Evolutionary conservation across 1,284 basidiomycete genomes (phyloP), one percentile per base, ranked within the genome.

Genomic region (Ceratobasidium papillatum): DNA sequence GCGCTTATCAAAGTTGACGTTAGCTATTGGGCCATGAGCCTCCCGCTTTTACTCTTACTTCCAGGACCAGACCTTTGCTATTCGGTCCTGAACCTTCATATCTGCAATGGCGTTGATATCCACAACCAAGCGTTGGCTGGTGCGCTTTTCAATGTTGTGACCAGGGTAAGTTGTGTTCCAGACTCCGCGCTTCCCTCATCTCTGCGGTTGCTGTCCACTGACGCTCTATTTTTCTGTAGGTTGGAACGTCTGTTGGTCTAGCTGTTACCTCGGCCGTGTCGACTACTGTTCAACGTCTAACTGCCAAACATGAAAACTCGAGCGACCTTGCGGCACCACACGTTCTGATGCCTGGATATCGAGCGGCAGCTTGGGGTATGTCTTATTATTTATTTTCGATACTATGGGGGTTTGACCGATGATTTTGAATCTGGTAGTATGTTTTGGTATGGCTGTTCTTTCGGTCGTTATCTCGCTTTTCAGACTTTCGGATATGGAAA

Each of bases 91-190:
- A 76, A 75, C 51, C 34, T 76, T 30, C 74, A 71, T 30, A 75
- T 76, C 43, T 74, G 74, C 63, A 76, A 76, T 32, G 69, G 65
- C 11, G 75, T 76, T 3, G 74, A 74, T 36, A 45, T 69, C 22
- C 73, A 76, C 30, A 68, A 76, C 36, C 75, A 76, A 72, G 75
- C 75, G 1, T 36, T 76, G 17, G 75, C 75, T 11, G 75, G 75
- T 5, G 74, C 75, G 12, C 43, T 76, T 12, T 76, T 76, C 51
- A 76, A 74, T 49, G 66, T 74, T 17, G 64, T 74, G 2, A 76
- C 74, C 17, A 72, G 74, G 38, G 74, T 76, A 36, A 27, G 75
- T 56, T 27, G 30, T 56, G 11, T 4, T 52, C 27, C 7, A 9
- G 2, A 19, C 45, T 47, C 19, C 45, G 56, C 19, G 38, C 22